Conservation (phyloP, 805 yeast species). For the Barnettozyma sp. region DNA sequence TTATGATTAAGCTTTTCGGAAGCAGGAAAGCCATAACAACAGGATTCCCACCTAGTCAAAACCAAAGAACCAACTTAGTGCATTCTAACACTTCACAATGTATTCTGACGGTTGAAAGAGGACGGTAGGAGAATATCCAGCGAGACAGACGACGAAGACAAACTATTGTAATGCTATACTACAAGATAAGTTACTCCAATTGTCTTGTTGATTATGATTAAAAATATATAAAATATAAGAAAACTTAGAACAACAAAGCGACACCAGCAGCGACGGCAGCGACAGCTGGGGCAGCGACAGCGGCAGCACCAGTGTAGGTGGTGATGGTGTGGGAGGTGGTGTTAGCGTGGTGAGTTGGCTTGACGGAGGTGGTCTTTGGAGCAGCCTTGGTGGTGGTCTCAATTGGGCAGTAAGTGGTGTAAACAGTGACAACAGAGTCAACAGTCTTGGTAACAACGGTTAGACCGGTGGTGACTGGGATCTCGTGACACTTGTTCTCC, state of each 20-base stretch:
- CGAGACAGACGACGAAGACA: too few species aligned
- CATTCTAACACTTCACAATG: too few species aligned
- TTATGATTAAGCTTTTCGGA: too few species aligned
- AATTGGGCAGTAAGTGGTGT: slow-evolving; percentile 16
- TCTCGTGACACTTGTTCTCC: slow-evolving; percentile 10
- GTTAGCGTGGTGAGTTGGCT: slow-evolving; percentile 11
- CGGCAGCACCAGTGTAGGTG: slow-evolving; percentile 39
- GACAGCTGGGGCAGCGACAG: slow-evolving; percentile 38
- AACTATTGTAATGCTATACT: too few species aligned
- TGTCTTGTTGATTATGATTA: slow-evolving; percentile 2
- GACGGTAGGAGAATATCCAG: too few species aligned
- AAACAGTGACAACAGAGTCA: slow-evolving; percentile 8
- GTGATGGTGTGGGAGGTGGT: slow-evolving; percentile 23
- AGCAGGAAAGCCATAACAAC: too few species aligned
- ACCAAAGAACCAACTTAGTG: too few species aligned
- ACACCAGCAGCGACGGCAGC: slow-evolving; percentile 45
- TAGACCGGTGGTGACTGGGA: slow-evolving; percentile 15
- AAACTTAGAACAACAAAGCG: slow-evolving; percentile 39
- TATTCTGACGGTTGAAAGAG: too few species aligned
- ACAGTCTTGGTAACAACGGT: slow-evolving; percentile 12
- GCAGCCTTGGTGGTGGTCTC: slow-evolving; percentile 6
- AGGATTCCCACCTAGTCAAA: too few species aligned
- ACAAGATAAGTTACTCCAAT: not conserved
- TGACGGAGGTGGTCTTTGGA: slow-evolving; percentile 13
- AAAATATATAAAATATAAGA: slow-evolving; percentile 7